These are phyloP conservation scores for Aspergillus hiratsukae DNA, from an alignment of 2,329 filamentous ascomycete genomes.

Conservation along the genomic window DNA sequence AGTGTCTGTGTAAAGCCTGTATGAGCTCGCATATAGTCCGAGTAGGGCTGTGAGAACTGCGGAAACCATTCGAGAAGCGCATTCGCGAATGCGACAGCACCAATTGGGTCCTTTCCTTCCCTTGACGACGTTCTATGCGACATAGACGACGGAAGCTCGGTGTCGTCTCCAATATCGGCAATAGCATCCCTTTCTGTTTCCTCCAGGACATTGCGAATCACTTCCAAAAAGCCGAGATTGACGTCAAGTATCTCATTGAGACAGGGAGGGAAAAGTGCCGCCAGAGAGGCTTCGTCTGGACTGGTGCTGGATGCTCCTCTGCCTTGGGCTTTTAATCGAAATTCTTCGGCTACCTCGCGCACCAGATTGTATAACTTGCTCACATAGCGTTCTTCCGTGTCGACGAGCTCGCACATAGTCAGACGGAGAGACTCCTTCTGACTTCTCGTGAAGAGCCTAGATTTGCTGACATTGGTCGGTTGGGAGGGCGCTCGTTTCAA, in stretches of 20 bases:
- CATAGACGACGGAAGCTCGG: conserved; percentile 45
- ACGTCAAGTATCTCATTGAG: conserved; percentile 75
- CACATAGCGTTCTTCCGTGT: conserved; percentile 93
- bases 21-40: conserved; percentile 87
- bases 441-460: conserved; percentile 69
- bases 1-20: conserved; percentile 80
- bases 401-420: conserved; percentile 84
- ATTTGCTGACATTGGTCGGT: conserved; percentile 73
- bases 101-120: conserved; percentile 64
- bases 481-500: conserved; percentile 82
- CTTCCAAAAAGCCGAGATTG: conserved; percentile 75
- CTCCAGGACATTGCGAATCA: conserved; percentile 71
- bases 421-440: conserved; percentile 81
- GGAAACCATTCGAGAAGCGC: conserved; percentile 89
- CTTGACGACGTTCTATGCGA: conserved; percentile 43
- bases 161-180: conserved; percentile 64
- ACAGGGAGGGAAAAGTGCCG: conserved; percentile 74
- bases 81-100: conserved; percentile 71
- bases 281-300: conserved; percentile 66
- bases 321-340: conserved; percentile 63
- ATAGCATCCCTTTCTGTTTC: conserved; percentile 77
- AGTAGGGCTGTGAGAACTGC: conserved; percentile 83
- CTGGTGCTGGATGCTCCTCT: conserved; percentile 60
- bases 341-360: conserved; percentile 73
- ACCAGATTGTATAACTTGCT: conserved; percentile 81